A percentile compares a stretch with the other conserved stretches of the same genome.
phyloP scores from a whole-genome alignment of 257 asterid genomes.

The Fraxinus pennsylvanica region DNA sequence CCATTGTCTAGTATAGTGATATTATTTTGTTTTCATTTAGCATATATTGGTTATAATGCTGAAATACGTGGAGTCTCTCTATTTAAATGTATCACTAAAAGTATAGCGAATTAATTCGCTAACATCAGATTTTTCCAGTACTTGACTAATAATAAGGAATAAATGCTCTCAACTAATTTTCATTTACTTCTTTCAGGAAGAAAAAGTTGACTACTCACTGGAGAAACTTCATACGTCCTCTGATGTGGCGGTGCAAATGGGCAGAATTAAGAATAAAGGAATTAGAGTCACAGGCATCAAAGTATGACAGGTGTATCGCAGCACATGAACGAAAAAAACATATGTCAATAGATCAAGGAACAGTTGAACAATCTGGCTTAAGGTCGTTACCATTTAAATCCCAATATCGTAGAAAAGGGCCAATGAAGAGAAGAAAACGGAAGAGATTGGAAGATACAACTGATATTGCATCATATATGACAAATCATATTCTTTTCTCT shows the following conservation, averaged over 20 bases:
- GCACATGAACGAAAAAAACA: constrained; percentile 46
- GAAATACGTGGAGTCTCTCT: not conserved
- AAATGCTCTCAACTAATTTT: constrained; percentile 13
- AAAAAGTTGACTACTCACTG: constrained; percentile 77
- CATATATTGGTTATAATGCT: not conserved
- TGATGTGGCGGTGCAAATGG: constrained; percentile 98
- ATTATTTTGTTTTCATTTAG: not conserved
- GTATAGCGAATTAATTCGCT: not conserved
- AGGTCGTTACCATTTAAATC: constrained; percentile 49
- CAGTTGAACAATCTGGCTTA: constrained; percentile 56
- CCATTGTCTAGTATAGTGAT: not conserved
- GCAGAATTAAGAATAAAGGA: constrained; percentile 72
- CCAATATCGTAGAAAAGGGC: constrained; percentile 43
- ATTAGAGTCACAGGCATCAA: constrained; percentile 63
- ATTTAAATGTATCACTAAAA: not conserved
- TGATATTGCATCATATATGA: constrained; percentile 56
- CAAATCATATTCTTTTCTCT: constrained; percentile 70
- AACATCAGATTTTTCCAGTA: not conserved
- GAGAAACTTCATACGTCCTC: constrained; percentile 77
- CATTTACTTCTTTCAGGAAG: constrained; percentile 55
- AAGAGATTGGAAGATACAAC: constrained; percentile 62
- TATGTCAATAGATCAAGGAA: constrained; percentile 37
- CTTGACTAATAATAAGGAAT: not conserved
- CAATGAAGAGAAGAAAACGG: constrained; percentile 71
- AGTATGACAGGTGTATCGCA: constrained; percentile 45